Evolutionary conservation across 805 yeast species (phyloP).

Genomic region (Wickerhamiella domercqiae): DNA sequence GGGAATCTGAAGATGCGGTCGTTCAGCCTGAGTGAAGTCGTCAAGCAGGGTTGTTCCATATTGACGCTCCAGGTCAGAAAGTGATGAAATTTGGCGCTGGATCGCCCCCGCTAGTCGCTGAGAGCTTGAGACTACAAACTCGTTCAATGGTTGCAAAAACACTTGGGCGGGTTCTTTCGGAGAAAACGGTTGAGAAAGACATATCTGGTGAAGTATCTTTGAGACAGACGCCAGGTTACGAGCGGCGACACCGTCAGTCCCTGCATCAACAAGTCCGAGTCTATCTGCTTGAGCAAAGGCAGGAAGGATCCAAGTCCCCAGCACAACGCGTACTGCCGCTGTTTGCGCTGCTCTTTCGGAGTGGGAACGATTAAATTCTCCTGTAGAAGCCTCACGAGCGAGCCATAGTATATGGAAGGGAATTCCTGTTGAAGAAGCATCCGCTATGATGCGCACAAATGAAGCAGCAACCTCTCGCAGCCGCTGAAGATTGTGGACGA

Average conservation of each 20-base stretch:
- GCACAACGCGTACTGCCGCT: slow-evolving; percentile 44
- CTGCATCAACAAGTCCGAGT: slow-evolving; percentile 34
- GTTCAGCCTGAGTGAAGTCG: slow-evolving; percentile 43
- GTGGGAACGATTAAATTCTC: slow-evolving; percentile 20
- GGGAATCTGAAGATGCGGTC: slow-evolving; percentile 26
- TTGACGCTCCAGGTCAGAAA: slow-evolving; percentile 41
- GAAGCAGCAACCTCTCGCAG: slow-evolving; percentile 58
- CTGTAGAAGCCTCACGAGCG: slow-evolving; percentile 30
- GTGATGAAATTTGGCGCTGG: slow-evolving; percentile 31
- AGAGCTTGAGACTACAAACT: slow-evolving; percentile 40
- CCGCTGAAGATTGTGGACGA: slow-evolving; percentile 56
- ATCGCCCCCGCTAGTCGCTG: slow-evolving; percentile 34
- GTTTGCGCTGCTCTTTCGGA: slow-evolving; percentile 36
- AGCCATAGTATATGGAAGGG: slow-evolving; percentile 45
- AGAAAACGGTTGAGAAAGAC: slow-evolving; percentile 48
- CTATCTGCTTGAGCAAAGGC: slow-evolving; percentile 27
- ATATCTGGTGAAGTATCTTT: slow-evolving; percentile 48
- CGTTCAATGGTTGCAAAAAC: slow-evolving; percentile 67
- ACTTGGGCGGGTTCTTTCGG: slow-evolving; percentile 26
- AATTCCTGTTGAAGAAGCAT: slow-evolving; percentile 27
- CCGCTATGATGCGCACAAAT: slow-evolving; percentile 38
- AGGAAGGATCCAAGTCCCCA: slow-evolving; percentile 23
- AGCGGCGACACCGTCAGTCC: slow-evolving; percentile 25
- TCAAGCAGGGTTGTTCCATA: slow-evolving; percentile 47
- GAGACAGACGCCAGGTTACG: slow-evolving; percentile 44